Evolutionary conservation across 2,329 filamentous ascomycete species (phyloP).

Genomic region (Diaporthe nobilis): DNA sequence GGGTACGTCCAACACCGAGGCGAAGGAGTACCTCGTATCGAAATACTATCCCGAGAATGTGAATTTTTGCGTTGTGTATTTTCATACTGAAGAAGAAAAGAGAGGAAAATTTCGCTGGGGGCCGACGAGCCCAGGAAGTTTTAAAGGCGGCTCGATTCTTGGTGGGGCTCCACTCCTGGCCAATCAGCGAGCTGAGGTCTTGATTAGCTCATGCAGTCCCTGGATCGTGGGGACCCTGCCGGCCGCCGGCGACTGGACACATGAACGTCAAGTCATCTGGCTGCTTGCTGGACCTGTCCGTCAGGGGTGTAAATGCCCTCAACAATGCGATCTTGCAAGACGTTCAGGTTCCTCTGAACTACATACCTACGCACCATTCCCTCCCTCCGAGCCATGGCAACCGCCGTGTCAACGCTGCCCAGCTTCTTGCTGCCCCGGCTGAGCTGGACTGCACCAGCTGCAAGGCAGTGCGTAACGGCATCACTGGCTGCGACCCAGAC

Average conservation of each 20-base stretch:
- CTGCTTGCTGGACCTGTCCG: not conserved
- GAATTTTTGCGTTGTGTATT: conserved; percentile 63
- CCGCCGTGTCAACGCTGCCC: conserved; percentile 60
- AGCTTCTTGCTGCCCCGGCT: conserved; percentile 69
- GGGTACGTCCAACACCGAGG: conserved; percentile 50
- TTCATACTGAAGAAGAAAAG: conserved; percentile 54
- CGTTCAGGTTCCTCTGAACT: not conserved
- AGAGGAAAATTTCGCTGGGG: conserved; percentile 44
- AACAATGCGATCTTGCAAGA: conserved; percentile 2
- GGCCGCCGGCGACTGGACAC: conserved; percentile 11
- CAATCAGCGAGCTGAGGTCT: not conserved
- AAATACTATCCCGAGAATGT: conserved; percentile 62
- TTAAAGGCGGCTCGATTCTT: conserved; percentile 37
- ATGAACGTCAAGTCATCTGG: conserved; percentile 34
- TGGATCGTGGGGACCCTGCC: not conserved
- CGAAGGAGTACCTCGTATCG: conserved; percentile 58
- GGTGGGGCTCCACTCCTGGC: conserved; percentile 9
- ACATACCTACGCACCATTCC: not conserved
- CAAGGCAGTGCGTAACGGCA: conserved; percentile 49
- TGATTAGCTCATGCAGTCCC: conserved; percentile 7
- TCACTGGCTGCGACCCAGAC: conserved; percentile 42
- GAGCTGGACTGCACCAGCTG: conserved; percentile 62
- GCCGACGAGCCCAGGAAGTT: conserved; percentile 28
- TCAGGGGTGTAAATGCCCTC: not conserved
- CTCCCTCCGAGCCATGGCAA: conserved; percentile 46